Evolutionary conservation across 441 rosid species (phyloP), one percentile per base, ranked within the genome.

Genomic region (Eutrema salsugineum): DNA sequence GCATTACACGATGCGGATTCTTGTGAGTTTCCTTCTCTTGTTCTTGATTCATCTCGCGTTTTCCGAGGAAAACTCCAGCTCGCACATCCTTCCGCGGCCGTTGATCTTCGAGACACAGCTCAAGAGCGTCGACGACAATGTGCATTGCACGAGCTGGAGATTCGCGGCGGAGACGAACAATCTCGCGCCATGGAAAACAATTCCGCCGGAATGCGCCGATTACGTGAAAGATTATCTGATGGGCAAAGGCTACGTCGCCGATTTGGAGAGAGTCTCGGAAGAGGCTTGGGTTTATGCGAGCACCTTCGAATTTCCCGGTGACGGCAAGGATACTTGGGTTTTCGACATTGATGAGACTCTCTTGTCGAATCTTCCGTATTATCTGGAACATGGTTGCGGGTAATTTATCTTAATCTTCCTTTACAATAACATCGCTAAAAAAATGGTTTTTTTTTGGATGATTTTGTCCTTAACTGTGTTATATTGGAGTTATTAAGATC

Each of bases 331-430:
- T 77, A 83, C 66, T n/a, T 90, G 98, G 98, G 70, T 90, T 58
- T 93, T 93, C 63, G 98, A 93, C 76, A 65, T 93, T 60, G 98
- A 90, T 43, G 98, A 93, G 77, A 93, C 97, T 71, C 76, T 93
- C 80, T 82, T 93, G 64, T 93, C 98, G 36, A 86, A 93, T 81
- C 89, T 90, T 43, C 97, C 94, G 1, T 90, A 90, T 68, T 93
- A 93, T 60, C 68, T 77, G 22, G 81, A 84, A 10, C 98, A 88
- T 71, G 83, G 83, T 28, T 90, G 72, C 65, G 98, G 97, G 95
- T 90, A 72, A 38, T 47, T 19, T 56, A 2, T 64, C 56, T 12
- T 28, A 28, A 44, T 5, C 19, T 49, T 16, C 54, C 14, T 44
- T 16, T 43, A 11, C 64, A 40, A 14, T 20, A 8, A 7, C 14